A percentile compares a stretch with the other conserved stretches of the same genome.
These are phyloP conservation scores for Austropuccinia psidii DNA, from an alignment of 1,284 basidiomycete species.

Conservation along the genomic window DNA sequence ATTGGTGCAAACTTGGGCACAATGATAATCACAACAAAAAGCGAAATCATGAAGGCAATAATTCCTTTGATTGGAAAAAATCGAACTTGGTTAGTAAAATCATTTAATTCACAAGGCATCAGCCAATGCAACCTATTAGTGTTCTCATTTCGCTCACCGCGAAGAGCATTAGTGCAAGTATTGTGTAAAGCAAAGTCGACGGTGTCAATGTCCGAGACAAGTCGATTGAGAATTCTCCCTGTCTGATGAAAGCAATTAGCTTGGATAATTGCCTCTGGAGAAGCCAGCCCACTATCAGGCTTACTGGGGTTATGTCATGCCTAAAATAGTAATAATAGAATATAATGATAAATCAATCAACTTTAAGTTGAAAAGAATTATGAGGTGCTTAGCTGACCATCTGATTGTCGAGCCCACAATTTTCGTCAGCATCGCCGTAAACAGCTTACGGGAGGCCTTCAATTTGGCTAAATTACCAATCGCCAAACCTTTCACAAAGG, in stretches of 20 bases:
- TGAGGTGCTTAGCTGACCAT: slow-evolving; percentile 19
- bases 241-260: neutral
- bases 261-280: neutral
- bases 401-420: slow-evolving; percentile 48
- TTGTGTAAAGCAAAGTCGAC: slow-evolving; percentile 40
- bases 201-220: slow-evolving; percentile 37
- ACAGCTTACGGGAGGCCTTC: slow-evolving; percentile 27
- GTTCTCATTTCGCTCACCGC: slow-evolving; percentile 38
- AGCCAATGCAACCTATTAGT: neutral
- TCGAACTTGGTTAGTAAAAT: neutral
- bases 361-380: neutral
- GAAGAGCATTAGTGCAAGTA: slow-evolving; percentile 56
- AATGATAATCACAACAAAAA: slow-evolving; percentile 46
- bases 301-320: slow-evolving; percentile 36
- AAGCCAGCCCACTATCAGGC: neutral
- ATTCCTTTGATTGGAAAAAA: slow-evolving; percentile 47
- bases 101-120: neutral
- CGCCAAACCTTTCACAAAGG: slow-evolving; percentile 8
- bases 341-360: neutral
- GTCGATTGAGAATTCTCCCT: slow-evolving; percentile 34
- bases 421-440: slow-evolving; percentile 49
- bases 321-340: neutral
- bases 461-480: slow-evolving; percentile 26
- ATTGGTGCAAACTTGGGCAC: slow-evolving; percentile 45
- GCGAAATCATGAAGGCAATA: slow-evolving; percentile 56